Evolutionary conservation across 352 stramenopile species (phyloP).

Genomic region (Pilasporangium apinafurcum): DNA sequence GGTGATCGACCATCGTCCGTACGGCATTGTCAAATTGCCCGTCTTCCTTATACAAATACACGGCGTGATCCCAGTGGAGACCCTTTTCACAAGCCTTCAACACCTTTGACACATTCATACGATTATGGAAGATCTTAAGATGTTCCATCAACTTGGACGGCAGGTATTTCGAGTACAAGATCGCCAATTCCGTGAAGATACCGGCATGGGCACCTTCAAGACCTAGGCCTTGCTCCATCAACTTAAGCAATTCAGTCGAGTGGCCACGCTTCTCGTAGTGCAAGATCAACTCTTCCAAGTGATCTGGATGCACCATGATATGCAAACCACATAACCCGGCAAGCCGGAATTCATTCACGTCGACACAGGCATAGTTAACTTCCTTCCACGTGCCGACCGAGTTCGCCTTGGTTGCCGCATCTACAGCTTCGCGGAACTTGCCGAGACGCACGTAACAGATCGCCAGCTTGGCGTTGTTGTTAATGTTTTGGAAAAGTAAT

Average conservation of each 20-base stretch:
- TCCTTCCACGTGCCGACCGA: slow-evolving; percentile 99
- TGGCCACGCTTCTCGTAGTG: slow-evolving; percentile 98
- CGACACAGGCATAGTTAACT: slow-evolving; percentile 98
- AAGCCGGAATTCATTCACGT: slow-evolving; percentile 98
- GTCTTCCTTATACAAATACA: slow-evolving; percentile 99
- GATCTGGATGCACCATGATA: slow-evolving; percentile 99
- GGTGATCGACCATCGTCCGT: slow-evolving; percentile 99
- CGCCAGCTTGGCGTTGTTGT: slow-evolving; percentile 99
- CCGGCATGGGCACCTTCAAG: slow-evolving; percentile 98
- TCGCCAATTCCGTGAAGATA: slow-evolving; percentile 99
- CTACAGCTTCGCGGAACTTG: slow-evolving; percentile 99
- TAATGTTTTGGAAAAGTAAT: slow-evolving; percentile 99
- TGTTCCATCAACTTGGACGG: slow-evolving; percentile 99
- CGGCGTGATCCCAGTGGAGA: slow-evolving; percentile 96
- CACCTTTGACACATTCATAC: slow-evolving; percentile 99
- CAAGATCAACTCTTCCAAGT: slow-evolving; percentile 98
- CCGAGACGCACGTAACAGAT: slow-evolving; percentile 99
- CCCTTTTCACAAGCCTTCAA: slow-evolving; percentile 97
- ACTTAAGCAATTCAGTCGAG: slow-evolving; percentile 94
- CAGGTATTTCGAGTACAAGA: slow-evolving; percentile 99
- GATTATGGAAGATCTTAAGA: slow-evolving; percentile 99
- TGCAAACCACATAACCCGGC: slow-evolving; percentile 97
- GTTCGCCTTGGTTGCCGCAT: slow-evolving; percentile 99
- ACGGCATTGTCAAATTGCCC: slow-evolving; percentile 99
- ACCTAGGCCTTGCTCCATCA: slow-evolving; percentile 98